Base-by-base conservation (phyloP, 192 early-diverging fungal genomes). In the Cladochytrium replicatum region DNA sequence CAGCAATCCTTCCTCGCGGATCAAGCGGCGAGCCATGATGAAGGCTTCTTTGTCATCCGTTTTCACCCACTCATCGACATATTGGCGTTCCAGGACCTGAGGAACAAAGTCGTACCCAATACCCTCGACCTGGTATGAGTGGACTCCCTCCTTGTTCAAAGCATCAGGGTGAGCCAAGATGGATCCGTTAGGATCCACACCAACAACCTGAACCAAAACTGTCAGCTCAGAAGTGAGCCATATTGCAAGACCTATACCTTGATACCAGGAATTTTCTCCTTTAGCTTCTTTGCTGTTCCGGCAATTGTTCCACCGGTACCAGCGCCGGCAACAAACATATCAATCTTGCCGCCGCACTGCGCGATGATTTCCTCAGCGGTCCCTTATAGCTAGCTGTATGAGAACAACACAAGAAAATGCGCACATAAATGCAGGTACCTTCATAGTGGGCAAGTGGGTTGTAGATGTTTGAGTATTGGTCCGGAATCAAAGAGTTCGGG, bases 81-180 rank as follows among this genome's bases (percentile, higher is more conserved):
- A 68, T 40, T 57, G 52, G 31, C 88, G 78, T 61, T 95, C 83
- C 45, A 96, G 68, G 38, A 87, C 88, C 52, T 93, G 78, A 24
- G 96, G 96, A 56, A 99, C 78, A 67, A 99, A 99, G 70, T 99
- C 96, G 63, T 99, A 97, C 30, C 96, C 93, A 43, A 99, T 97
- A 52, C 96, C 96, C 74, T 99, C 96, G 39, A 97, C 90, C 75
- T 89, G 80, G 77, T 96, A 93, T 29, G 68, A 53, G 42, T 75
- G 72, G 8, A 68, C 42, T 13, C 75, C 74, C 32, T 73, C 69
- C 2, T 58, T 58, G 74, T 95, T 95, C 40, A 95, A 75, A 13
- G 64, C 52, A 27, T 88, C 88, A 27, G 91, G 91, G 34, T 77
- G 71, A 19, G 96, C 96, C 42, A 99, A 73, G 58, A 97, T 91